Conservation (phyloP, 148 eudicot species). For the Agrostemma githago region DNA sequence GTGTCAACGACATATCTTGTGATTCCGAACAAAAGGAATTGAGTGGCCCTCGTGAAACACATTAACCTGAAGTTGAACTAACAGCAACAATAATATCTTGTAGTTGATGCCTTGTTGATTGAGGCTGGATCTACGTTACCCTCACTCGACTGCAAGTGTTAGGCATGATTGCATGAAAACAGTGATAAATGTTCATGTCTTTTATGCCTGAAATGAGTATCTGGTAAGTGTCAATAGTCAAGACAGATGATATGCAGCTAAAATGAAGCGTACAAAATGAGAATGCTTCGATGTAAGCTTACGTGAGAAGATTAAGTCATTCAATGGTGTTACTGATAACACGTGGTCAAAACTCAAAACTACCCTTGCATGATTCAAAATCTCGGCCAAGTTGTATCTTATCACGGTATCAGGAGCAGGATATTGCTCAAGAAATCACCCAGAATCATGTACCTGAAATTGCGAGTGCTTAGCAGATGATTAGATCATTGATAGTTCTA, state of each 20-base stretch:
- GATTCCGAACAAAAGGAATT: neutral
- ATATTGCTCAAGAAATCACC: too few species aligned
- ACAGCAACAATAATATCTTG: neutral
- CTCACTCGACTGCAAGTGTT: neutral
- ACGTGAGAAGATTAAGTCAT: neutral
- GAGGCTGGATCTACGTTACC: neutral
- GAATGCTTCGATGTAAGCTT: too few species aligned
- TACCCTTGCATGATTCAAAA: too few species aligned
- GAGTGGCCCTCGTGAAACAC: slow-evolving; percentile 5
- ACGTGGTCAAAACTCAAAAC: neutral
- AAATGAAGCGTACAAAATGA: neutral
- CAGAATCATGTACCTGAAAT: neutral
- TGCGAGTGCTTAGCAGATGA: neutral
- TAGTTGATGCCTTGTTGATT: neutral
- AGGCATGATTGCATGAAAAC: too few species aligned
- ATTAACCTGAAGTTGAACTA: neutral
- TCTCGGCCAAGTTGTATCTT: too few species aligned
- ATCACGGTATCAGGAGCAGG: too few species aligned
- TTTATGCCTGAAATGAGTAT: too few species aligned
- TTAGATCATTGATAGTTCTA: neutral
- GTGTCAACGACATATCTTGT: slow-evolving; percentile 11
- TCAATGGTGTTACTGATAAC: neutral
- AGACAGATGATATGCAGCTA: neutral
- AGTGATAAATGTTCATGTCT: too few species aligned
- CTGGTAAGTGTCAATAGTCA: too few species aligned